Base-by-base conservation (phyloP, 768 basidiomycete species). In the Psilocybe subaeruginosa region DNA sequence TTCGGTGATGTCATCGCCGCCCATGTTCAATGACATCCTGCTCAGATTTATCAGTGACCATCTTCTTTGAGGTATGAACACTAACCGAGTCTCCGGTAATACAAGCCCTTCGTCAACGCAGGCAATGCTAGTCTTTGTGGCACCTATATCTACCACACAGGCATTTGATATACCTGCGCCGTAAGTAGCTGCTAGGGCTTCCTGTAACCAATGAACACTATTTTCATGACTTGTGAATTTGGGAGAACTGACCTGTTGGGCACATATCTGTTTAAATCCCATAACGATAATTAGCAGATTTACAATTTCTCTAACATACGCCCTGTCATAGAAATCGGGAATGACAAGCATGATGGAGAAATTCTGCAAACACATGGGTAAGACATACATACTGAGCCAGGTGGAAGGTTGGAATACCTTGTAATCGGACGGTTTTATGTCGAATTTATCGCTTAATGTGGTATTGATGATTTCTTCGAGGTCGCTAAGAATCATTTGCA, bases 51-150 rank as follows among this genome's bases (percentile, higher is more conserved):
- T 60, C 61, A 63, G 54, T 23, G 23, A 23, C 23, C 23, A 23
- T 23, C 23, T 23, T 23, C 23, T 23, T 23, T 23, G 23, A 23
- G 23, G 23, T 23, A 54, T 37, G 64, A 31, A 33, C 39, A 59
- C 77, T 47, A 68, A 93, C 95, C 96, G 85, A 2, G 95, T 94
- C 67, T 99, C 97, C 4, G 89, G 71, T 30, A 95, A 77, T 19
- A 99, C 85, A 53, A 95, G 71, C 2, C 97, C 97, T 68, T 99
- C 97, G 59, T 99, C 97, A 2, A 99, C 91, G 70, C 96, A 98
- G 0, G 95, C 88, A 45, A 99, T 85, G 61, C 85, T 93, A 1
- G 93, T 95, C 58, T 82, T 85, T 14, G 80, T 82, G 11, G 97
- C 92, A 3, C 97, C 97, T 54, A 99, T 89, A 72, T 99, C 94